Evolutionary conservation across 805 yeast species (phyloP), one percentile per base, ranked within the genome.

Genomic region (Candida verbasci): DNA sequence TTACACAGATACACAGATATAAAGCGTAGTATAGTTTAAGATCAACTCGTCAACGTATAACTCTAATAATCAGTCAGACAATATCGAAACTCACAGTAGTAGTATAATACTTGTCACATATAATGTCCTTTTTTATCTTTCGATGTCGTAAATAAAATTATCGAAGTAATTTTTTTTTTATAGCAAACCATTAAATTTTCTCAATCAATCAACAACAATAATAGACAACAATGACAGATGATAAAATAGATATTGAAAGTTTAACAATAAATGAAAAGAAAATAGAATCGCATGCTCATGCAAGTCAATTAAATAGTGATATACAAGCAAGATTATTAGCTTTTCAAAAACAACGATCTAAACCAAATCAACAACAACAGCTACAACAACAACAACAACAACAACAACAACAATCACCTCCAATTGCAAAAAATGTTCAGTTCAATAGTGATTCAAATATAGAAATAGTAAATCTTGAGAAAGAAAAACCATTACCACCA

Each of bases 261-360:
- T 18, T 29, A 12, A 15, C 31, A 5, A 6, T 29, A 10, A 20
- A 29, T 17, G 31, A 18, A 4, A 18, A 29, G 12, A 29, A 29
- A 16, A 18, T 5, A 20, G 31, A 29, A 6, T 4, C 9, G 9
- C 31, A 12, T 4, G 3, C 41, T 16, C 58, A 46, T 23, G 35
- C 51, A 9, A n/a, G n/a, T n/a, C 58, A 48, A 31, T 34, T 82
- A 34, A 79, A 74, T 48, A 81, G 93, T 9, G 91, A 85, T 44
- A 74, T 87, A 27, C 96, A 88, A 57, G 96, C 96, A 1, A 70
- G 93, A 44, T 72, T 89, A 24, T 63, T 84, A 56, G 96, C 95
- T 0, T 85, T 89, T 49, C 96, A 88, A 57, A 87, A 86, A 45
- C 79, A 82, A 51, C 74, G 96, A 47, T 42, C 58, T 11, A 56